phyloP scores from a whole-genome alignment of 805 yeast species.

The Kuraishia piskuri region DNA sequence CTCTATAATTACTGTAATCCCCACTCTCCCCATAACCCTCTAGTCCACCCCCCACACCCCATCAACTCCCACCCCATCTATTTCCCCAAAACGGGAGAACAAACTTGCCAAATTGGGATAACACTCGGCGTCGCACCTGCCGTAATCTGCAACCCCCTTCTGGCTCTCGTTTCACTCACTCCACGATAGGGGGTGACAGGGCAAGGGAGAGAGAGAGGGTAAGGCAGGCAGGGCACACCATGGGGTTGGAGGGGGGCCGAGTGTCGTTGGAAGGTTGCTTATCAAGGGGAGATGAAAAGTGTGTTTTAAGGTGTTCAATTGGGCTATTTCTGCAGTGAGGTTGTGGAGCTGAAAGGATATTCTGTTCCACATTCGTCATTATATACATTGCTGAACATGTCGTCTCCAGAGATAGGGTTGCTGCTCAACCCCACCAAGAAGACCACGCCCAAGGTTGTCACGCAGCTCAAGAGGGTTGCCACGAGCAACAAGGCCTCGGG shows the following conservation, averaged over 20 bases:
- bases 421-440: conserved; percentile 1
- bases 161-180: neutral
- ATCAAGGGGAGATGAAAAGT: too few relatives aligned
- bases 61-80: neutral
- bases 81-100: neutral
- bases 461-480: conserved; percentile 8
- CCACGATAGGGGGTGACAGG: neutral
- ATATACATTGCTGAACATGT: neutral
- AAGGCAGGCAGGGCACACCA: too few relatives aligned
- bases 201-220: too few relatives aligned
- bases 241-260: neutral
- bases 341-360: neutral
- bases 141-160: neutral
- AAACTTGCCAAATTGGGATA: neutral
- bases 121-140: neutral
- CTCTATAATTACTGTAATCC: too few relatives aligned
- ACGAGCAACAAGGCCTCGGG: conserved; percentile 6
- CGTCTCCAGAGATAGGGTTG: conserved; percentile 5
- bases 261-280: too few relatives aligned
- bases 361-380: neutral
- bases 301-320: too few relatives aligned
- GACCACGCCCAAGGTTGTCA: neutral
- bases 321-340: too few relatives aligned
- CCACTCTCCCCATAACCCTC: neutral
- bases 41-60: neutral